phyloP scores from a whole-genome alignment of 2,329 filamentous ascomycete genomes.

The Curvularia spicifera region DNA sequence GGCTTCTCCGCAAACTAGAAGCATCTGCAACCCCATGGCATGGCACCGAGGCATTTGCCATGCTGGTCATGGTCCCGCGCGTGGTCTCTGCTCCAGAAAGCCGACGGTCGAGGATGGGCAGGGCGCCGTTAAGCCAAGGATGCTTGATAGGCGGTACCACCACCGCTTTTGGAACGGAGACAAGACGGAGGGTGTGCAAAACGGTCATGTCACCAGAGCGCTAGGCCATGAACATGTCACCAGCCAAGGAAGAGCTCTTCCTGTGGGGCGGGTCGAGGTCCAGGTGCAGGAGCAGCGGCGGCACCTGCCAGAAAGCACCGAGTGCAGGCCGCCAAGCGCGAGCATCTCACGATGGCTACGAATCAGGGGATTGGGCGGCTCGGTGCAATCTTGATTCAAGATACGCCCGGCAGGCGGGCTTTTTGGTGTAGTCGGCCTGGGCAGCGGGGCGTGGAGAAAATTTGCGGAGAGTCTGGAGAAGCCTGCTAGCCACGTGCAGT shows the following conservation, averaged over 20 bases:
- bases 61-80: slow-evolving; percentile 24
- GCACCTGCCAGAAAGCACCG: slow-evolving; percentile 19
- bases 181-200: slow-evolving; percentile 2
- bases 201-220: background rate
- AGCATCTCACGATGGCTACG: slow-evolving; percentile 6
- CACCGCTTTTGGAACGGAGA: slow-evolving; percentile 17
- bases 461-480: slow-evolving; percentile 27
- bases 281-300: slow-evolving; percentile 23
- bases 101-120: slow-evolving; percentile 17
- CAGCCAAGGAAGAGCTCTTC: slow-evolving; percentile 11
- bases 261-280: slow-evolving; percentile 24
- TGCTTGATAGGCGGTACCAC: slow-evolving; percentile 23
- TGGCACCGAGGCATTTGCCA: slow-evolving; percentile 27
- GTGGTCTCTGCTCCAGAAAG: slow-evolving; percentile 14
- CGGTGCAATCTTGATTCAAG: slow-evolving; percentile 14
- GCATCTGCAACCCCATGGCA: slow-evolving; percentile 12
- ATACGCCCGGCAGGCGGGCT: slow-evolving; percentile 3
- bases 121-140: slow-evolving; percentile 31
- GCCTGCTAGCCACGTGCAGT: slow-evolving; percentile 15
- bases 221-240: slow-evolving; percentile 6
- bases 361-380: slow-evolving; percentile 13
- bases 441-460: slow-evolving; percentile 20
- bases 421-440: slow-evolving; percentile 12
- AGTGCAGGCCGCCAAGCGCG: slow-evolving; percentile 11
- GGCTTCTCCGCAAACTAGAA: slow-evolving; percentile 32